A percentile compares a stretch with the other conserved stretches of the same genome.
Evolutionary conservation across 2,329 filamentous ascomycete species (phyloP).

Genomic region (Aschersonia sp.): DNA sequence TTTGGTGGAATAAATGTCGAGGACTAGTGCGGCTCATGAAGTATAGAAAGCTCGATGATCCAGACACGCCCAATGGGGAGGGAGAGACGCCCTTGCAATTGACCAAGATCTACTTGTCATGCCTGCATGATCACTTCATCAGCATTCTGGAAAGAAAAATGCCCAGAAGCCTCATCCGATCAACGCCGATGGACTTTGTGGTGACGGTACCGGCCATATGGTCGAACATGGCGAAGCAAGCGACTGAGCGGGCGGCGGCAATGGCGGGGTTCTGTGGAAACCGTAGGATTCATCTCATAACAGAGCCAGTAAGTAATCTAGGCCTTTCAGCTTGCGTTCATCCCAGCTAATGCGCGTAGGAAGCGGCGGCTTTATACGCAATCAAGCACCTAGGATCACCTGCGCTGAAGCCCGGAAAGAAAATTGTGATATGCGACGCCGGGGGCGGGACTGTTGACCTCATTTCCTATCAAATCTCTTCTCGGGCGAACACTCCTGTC

Average conservation of each 20-base stretch:
- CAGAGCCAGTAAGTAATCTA: slow-evolving; percentile 25
- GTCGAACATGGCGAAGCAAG: slow-evolving; percentile 37
- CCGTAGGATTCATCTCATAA: slow-evolving; percentile 29
- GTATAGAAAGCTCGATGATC: slow-evolving; percentile 20
- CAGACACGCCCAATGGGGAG: slow-evolving; percentile 13
- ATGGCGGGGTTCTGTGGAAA: slow-evolving; percentile 24
- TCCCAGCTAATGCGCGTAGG: slow-evolving; percentile 12
- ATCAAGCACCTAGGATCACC: slow-evolving; percentile 27
- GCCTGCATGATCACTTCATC: slow-evolving; percentile 32
- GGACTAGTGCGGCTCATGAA: not conserved
- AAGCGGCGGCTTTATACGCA: slow-evolving; percentile 36
- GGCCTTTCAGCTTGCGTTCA: not conserved
- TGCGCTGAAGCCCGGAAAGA: slow-evolving; percentile 26
- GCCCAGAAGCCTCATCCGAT: slow-evolving; percentile 23
- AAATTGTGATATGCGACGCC: slow-evolving; percentile 38
- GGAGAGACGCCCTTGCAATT: slow-evolving; percentile 20
- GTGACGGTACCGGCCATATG: slow-evolving; percentile 45
- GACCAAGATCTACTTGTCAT: slow-evolving; percentile 28
- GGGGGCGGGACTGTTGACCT: slow-evolving; percentile 40
- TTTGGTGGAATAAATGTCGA: not conserved
- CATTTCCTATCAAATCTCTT: slow-evolving; percentile 33
- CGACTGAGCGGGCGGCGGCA: slow-evolving; percentile 26
- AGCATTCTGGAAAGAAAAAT: slow-evolving; percentile 26
- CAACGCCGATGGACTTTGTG: slow-evolving; percentile 35
- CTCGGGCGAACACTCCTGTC: slow-evolving; percentile 23